These are phyloP conservation scores for Murraya koenigii DNA, from an alignment of 345 rosid genomes.

Conservation along the genomic window DNA sequence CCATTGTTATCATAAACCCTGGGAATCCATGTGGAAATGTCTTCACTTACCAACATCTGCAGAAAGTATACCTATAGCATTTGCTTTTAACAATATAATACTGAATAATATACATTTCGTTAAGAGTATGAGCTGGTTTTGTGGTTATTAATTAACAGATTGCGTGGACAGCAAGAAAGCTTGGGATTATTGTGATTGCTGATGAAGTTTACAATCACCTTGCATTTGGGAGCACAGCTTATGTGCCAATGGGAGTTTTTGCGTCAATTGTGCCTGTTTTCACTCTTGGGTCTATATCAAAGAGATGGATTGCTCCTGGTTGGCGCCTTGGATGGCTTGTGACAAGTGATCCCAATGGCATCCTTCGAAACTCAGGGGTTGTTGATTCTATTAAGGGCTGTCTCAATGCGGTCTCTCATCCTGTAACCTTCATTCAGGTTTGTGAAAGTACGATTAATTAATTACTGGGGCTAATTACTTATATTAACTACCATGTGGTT, in stretches of 20 bases:
- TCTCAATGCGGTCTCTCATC: constrained; percentile 22
- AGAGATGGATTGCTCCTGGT: constrained; percentile 69
- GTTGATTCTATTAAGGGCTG: constrained; percentile 13
- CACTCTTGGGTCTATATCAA: constrained; percentile 57
- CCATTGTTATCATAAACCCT: constrained; percentile 52
- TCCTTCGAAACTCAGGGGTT: constrained; percentile 40
- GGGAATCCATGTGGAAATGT: constrained; percentile 54
- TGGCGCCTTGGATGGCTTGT: constrained; percentile 73
- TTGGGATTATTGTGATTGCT: too few species aligned
- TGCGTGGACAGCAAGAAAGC: too few species aligned
- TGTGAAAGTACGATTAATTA: neutral
- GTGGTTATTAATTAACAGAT: too few species aligned
- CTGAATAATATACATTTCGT: too few species aligned
- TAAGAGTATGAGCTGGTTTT: too few species aligned
- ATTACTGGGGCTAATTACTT: too few species aligned
- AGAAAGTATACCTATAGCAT: constrained; percentile 21
- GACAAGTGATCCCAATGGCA: constrained; percentile 41
- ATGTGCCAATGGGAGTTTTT: too few species aligned
- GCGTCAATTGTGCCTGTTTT: constrained; percentile 2
- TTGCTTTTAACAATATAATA: too few species aligned
- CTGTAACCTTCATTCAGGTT: constrained; percentile 64
- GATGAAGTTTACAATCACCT: too few species aligned
- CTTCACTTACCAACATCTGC: constrained; percentile 42
- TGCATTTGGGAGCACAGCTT: too few species aligned
- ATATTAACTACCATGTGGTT: too few species aligned